Conservation (phyloP, 1,284 basidiomycete genomes). For the Leccinum subrobustum region DNA sequence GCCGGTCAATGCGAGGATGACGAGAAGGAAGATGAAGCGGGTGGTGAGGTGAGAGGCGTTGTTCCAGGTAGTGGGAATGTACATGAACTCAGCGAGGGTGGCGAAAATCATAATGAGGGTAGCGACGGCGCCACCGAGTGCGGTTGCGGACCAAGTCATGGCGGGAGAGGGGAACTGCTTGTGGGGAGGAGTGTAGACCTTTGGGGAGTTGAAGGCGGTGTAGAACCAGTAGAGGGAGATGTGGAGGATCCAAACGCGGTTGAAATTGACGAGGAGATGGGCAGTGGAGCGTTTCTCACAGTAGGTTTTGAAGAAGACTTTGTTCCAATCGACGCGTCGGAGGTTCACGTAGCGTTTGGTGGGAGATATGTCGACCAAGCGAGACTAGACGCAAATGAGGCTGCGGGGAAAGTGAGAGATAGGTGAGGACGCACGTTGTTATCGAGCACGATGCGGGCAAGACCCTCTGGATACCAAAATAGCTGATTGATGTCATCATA, state of each 20-base stretch:
- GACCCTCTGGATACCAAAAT: slow-evolving; percentile 99
- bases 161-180: slow-evolving; percentile 60
- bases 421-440: slow-evolving; percentile 66
- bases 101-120: slow-evolving; percentile 90
- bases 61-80: slow-evolving; percentile 98
- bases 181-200: slow-evolving; percentile 77
- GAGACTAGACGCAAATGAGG: slow-evolving; percentile 52
- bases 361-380: slow-evolving; percentile 86
- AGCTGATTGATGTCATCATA: slow-evolving; percentile 99
- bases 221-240: slow-evolving; percentile 92
- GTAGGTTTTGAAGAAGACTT: slow-evolving; percentile 96
- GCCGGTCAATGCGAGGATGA: slow-evolving; percentile 83
- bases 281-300: slow-evolving; percentile 91
- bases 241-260: slow-evolving; percentile 95
- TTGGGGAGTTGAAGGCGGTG: slow-evolving; percentile 95
- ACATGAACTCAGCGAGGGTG: slow-evolving; percentile 89
- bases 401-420: background rate
- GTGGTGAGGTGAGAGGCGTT: slow-evolving; percentile 93
- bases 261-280: slow-evolving; percentile 95
- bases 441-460: slow-evolving; percentile 86
- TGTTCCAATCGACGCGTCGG: slow-evolving; percentile 87
- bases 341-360: slow-evolving; percentile 91
- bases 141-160: slow-evolving; percentile 93
- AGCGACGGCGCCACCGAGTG: slow-evolving; percentile 88
- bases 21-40: slow-evolving; percentile 81